A percentile compares a stretch with the other conserved stretches of the same genome.
Conservation (phyloP, 2,329 filamentous ascomycete species). For the Plenodomus tracheiphilus region DNA sequence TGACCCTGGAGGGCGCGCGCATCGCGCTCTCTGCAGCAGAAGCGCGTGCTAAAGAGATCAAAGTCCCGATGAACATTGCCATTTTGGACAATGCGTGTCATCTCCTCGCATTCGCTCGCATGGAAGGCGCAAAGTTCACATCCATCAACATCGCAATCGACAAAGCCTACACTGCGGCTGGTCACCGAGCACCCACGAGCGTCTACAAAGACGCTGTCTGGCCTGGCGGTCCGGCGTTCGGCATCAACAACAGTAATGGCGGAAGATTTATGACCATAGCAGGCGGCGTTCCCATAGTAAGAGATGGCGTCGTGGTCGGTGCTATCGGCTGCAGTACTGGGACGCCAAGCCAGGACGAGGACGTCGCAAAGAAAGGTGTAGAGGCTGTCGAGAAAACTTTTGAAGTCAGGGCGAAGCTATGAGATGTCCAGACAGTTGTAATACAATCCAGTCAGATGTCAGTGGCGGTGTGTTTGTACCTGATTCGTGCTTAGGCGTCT, state of each 20-base stretch:
- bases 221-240: slow-evolving; percentile 57
- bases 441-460: not conserved
- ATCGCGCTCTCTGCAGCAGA: slow-evolving; percentile 42
- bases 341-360: slow-evolving; percentile 58
- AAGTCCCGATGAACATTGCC: slow-evolving; percentile 55
- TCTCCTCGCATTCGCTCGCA: slow-evolving; percentile 53
- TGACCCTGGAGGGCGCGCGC: slow-evolving; percentile 44
- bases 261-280: slow-evolving; percentile 59
- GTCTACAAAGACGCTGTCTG: slow-evolving; percentile 58
- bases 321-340: slow-evolving; percentile 60
- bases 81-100: slow-evolving; percentile 52
- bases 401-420: slow-evolving; percentile 47
- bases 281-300: slow-evolving; percentile 56
- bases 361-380: slow-evolving; percentile 57
- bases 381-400: slow-evolving; percentile 51
- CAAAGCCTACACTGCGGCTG: slow-evolving; percentile 61
- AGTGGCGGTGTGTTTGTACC: not conserved
- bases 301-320: slow-evolving; percentile 55
- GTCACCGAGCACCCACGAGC: slow-evolving; percentile 56
- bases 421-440: slow-evolving; percentile 3
- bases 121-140: slow-evolving; percentile 55
- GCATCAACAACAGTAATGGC: slow-evolving; percentile 57
- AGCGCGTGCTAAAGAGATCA: slow-evolving; percentile 41
- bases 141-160: slow-evolving; percentile 65
- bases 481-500: not conserved